Base-by-base conservation (phyloP, 768 basidiomycete genomes). In the Tylopilus sp. region DNA sequence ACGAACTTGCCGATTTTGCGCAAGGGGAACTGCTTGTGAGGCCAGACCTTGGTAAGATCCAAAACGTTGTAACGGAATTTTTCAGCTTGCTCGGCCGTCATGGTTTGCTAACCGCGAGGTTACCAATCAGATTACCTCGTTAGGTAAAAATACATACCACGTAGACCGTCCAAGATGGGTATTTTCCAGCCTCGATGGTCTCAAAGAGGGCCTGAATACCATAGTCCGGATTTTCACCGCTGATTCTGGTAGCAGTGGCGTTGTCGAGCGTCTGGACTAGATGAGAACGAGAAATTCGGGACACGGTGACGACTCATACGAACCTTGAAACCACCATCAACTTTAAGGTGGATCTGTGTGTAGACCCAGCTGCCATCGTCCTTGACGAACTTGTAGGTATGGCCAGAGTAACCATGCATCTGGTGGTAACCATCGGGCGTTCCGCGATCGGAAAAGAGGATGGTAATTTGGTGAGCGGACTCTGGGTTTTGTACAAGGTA, bases 391-490 rank as follows among this genome's bases (percentile, higher is more conserved):
- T 94, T 90, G 79, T 79, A 91, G 29, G 94, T 87, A 79, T 97
- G 92, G 16, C 95, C 91, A 45, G 89, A 90, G 78, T 94, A 97
- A 3, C 93, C 95, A 72, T 98, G 91, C 84, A 84, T 77, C 56
- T 85, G 76, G 72, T 89, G 85, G 75, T 76, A 94, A n/a, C 83
- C 93, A 71, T 85, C 86, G 55, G 96, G 95, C 51, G 92, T 97
- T 43, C 92, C 87, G 63, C 95, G 90, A 72, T 98, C 95, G n/a
- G 89, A 89, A 76, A 97, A 87, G 54, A 92, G 79, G 69, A 95
- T 95, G 81, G 90, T 78, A 63, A 91, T 76, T 73, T 92, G 90
- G 70, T 92, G 89, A 53, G 88, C 89, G 19, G 91, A 89, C 74
- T 94, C 90, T 11, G 90, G 88, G 74, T 91, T 92, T 69, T 90